Conservation (phyloP, 1,284 basidiomycete genomes). For the Tilletiopsis washingtonensis region DNA sequence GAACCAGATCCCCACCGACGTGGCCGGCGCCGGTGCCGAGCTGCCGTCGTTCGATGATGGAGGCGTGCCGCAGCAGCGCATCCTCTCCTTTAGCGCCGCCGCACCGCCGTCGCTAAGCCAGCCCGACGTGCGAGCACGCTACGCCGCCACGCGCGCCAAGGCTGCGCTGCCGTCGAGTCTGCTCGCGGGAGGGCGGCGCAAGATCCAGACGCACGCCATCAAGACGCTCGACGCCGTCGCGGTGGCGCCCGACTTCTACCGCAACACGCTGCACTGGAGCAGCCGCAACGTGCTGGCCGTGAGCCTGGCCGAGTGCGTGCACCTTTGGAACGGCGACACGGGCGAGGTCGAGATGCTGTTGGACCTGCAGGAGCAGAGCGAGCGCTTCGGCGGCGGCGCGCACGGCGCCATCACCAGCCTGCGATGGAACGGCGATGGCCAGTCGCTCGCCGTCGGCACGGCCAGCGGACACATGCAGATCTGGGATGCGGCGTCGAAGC, state of each 20-base stretch:
- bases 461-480: conserved; percentile 83
- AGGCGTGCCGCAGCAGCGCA: conserved; percentile 47
- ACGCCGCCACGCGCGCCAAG: conserved; percentile 36
- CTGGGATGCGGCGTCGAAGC: conserved; percentile 80
- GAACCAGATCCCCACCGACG: conserved; percentile 29
- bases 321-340: conserved; percentile 76
- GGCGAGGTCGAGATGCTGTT: conserved; percentile 69
- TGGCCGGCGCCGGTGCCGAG: background rate
- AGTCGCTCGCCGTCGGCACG: conserved; percentile 75
- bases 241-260: conserved; percentile 92
- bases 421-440: conserved; percentile 78
- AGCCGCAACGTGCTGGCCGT: conserved; percentile 59
- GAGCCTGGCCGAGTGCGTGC: conserved; percentile 32
- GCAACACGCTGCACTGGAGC: conserved; percentile 88
- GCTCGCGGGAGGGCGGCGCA: conserved; percentile 55
- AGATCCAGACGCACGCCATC: conserved; percentile 74
- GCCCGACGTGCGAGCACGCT: conserved; percentile 42
- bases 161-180: conserved; percentile 37
- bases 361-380: conserved; percentile 31
- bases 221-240: conserved; percentile 90
- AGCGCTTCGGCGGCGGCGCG: conserved; percentile 39
- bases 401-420: conserved; percentile 60
- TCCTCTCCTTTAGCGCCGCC: conserved; percentile 50
- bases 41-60: background rate
- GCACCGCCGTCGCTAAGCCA: conserved; percentile 46